Percentiles rank a stretch among this genome's conserved stretches.
phyloP scores from a whole-genome alignment of 768 basidiomycete species.

The Phylloporus sp. region DNA sequence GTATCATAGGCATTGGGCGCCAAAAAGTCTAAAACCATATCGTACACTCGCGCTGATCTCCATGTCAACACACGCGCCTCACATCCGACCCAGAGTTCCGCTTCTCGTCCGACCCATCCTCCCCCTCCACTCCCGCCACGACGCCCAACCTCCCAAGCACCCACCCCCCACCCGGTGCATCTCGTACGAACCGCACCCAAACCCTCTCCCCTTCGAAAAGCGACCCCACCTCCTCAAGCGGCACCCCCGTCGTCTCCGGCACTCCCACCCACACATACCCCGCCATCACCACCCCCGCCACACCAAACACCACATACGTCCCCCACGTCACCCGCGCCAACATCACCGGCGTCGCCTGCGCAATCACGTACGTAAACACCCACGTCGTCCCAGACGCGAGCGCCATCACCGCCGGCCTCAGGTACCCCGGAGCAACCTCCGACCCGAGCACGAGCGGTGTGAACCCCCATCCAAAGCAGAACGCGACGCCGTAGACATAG shows the following conservation, averaged over 20 bases:
- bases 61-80: too few species aligned
- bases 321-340: slow-evolving; percentile 24
- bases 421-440: slow-evolving; percentile 35
- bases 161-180: slow-evolving; percentile 31
- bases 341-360: slow-evolving; percentile 37
- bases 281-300: slow-evolving; percentile 27
- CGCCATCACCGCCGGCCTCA: slow-evolving; percentile 30
- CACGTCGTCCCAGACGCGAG: slow-evolving; percentile 31
- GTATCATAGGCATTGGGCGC: too few species aligned
- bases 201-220: slow-evolving; percentile 30
- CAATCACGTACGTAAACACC: slow-evolving; percentile 36
- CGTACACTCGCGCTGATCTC: too few species aligned
- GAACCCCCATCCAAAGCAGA: slow-evolving; percentile 32
- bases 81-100: too few species aligned
- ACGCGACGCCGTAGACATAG: slow-evolving; percentile 35
- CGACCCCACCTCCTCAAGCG: slow-evolving; percentile 35
- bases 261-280: slow-evolving; percentile 34
- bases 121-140: slow-evolving; percentile 7
- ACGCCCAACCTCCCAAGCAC: slow-evolving; percentile 23
- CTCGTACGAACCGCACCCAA: slow-evolving; percentile 27
- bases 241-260: slow-evolving; percentile 38
- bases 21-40: too few species aligned
- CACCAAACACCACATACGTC: slow-evolving; percentile 33
- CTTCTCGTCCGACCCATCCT: slow-evolving; percentile 4
- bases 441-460: slow-evolving; percentile 32